These are phyloP conservation scores for Sporisorium iseilematis-ciliati DNA, from an alignment of 1,284 basidiomycete genomes.

Conservation along the genomic window DNA sequence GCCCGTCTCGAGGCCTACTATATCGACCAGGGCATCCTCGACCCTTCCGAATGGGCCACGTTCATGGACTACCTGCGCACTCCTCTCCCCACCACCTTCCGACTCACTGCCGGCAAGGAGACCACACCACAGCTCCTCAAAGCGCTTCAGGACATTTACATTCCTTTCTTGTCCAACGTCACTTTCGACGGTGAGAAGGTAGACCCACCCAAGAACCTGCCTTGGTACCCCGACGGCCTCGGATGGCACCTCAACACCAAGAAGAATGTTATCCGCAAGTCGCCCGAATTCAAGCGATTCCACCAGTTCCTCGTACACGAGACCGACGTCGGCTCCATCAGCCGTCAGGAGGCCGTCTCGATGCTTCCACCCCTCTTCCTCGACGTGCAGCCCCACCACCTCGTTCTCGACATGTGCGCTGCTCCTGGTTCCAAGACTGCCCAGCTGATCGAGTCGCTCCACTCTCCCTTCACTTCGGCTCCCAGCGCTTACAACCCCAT, in stretches of 20 bases:
- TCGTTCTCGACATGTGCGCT: conserved; percentile 93
- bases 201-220: conserved; percentile 82
- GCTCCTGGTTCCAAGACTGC: conserved; percentile 98
- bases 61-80: conserved; percentile 80
- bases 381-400: conserved; percentile 77
- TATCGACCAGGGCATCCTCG: conserved; percentile 64
- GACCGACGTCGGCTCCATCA: conserved; percentile 97
- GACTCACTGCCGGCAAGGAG: conserved; percentile 76
- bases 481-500: conserved; percentile 64
- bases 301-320: conserved; percentile 97
- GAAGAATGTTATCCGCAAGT: conserved; percentile 89
- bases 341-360: conserved; percentile 96
- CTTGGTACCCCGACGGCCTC: conserved; percentile 93
- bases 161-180: conserved; percentile 81
- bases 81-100: conserved; percentile 92
- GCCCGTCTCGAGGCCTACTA: conserved; percentile 66
- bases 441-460: conserved; percentile 89
- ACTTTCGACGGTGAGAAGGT: conserved; percentile 80
- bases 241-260: conserved; percentile 96
- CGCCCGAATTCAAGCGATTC: conserved; percentile 93
- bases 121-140: conserved; percentile 62
- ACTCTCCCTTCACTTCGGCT: conserved; percentile 70
- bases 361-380: conserved; percentile 97
- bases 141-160: conserved; percentile 73
- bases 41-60: conserved; percentile 78